A percentile compares a stretch with the other conserved stretches of the same genome.
These are phyloP conservation scores for Apiotrichum brassicae DNA, from an alignment of 1,284 basidiomycete genomes.

Conservation along the genomic window DNA sequence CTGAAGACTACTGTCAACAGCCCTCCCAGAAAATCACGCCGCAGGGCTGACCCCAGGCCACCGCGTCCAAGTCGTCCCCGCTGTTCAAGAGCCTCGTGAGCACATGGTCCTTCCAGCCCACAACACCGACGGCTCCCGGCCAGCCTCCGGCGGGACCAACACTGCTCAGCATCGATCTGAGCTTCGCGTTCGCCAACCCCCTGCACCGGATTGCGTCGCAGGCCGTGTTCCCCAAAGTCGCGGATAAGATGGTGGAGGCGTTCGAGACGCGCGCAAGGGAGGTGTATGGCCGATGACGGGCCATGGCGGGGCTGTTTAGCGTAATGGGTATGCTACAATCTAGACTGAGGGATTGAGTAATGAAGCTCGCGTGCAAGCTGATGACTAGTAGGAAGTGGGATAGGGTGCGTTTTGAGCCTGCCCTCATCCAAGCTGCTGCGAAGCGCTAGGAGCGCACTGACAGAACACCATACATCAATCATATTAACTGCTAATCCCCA, in stretches of 20 bases:
- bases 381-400: too few relatives aligned
- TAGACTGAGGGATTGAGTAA: too few relatives aligned
- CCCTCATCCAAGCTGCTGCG: too few relatives aligned
- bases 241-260: conserved; percentile 80
- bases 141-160: conserved; percentile 51
- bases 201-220: conserved; percentile 74
- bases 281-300: conserved; percentile 58
- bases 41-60: conserved; percentile 53
- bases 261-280: conserved; percentile 76
- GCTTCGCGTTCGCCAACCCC: conserved; percentile 81
- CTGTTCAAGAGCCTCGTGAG: conserved; percentile 81
- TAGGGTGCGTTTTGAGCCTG: too few relatives aligned
- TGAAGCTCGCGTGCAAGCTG: too few relatives aligned
- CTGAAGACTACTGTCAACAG: too few relatives aligned
- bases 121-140: neutral
- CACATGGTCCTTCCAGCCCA: conserved; percentile 49
- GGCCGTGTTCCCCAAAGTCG: conserved; percentile 78
- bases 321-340: too few relatives aligned
- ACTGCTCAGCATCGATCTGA: conserved; percentile 69
- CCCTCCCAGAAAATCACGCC: too few relatives aligned
- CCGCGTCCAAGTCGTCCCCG: conserved; percentile 65
- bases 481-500: too few relatives aligned
- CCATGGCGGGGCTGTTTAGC: too few relatives aligned
- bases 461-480: too few relatives aligned
- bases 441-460: too few relatives aligned